phyloP scores from a whole-genome alignment of 2,329 filamentous ascomycete genomes.

The Elsinoe batatas region DNA sequence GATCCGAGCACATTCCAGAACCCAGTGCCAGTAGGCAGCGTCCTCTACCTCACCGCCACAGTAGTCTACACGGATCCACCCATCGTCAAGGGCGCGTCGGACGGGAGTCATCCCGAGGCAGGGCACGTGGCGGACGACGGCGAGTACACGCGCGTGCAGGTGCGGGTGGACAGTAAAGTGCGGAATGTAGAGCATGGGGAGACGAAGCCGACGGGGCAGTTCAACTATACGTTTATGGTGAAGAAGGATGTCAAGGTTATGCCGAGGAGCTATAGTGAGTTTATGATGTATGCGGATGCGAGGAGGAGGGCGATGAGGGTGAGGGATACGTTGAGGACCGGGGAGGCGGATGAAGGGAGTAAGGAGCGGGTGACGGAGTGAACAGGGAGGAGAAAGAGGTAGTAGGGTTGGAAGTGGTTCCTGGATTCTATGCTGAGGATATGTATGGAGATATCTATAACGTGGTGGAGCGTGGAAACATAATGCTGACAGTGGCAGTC shows the following conservation, averaged over 20 bases:
- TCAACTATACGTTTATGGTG: conserved; percentile 65
- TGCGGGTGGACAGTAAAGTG: conserved; percentile 63
- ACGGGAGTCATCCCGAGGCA: conserved; percentile 24
- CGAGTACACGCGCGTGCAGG: conserved; percentile 52
- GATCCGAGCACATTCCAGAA: conserved; percentile 68
- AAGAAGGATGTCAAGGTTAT: conserved; percentile 56
- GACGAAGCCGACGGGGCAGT: conserved; percentile 60
- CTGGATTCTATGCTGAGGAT: not conserved
- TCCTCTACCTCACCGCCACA: conserved; percentile 62
- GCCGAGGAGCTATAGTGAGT: conserved; percentile 53
- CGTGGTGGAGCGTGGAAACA: not conserved
- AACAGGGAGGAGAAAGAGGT: not conserved
- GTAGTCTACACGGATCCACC: conserved; percentile 62
- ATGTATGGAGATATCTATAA: not conserved
- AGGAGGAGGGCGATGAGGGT: conserved; percentile 46
- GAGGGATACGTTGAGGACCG: conserved; percentile 31
- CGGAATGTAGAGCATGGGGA: conserved; percentile 61
- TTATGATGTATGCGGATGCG: conserved; percentile 57
- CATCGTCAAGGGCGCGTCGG: conserved; percentile 31
- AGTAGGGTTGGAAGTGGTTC: not conserved
- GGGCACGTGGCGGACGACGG: conserved; percentile 26
- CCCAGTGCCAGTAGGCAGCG: conserved; percentile 63
- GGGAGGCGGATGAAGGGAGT: conserved; percentile 22
- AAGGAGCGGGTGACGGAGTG: conserved; percentile 25
- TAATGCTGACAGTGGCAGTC: not conserved